Conservation (phyloP, 805 yeast genomes). For the Suhomyces vadensis region DNA sequence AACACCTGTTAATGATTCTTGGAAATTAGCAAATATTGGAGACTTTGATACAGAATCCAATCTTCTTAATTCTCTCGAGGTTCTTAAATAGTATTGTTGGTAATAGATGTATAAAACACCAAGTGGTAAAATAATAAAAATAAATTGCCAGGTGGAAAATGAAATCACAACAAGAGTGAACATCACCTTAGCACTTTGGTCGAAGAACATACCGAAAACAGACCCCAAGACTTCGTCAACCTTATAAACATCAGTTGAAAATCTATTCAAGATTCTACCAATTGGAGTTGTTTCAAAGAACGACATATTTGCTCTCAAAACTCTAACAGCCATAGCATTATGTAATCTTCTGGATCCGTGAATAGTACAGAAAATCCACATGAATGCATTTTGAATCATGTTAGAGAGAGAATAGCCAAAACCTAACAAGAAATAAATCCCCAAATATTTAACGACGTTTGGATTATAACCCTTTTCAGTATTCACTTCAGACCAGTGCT, state of each 20-base stretch:
- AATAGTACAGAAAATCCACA: constrained; percentile 82
- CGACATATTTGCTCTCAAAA: constrained; percentile 89
- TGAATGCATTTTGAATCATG: constrained; percentile 63
- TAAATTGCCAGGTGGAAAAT: constrained; percentile 83
- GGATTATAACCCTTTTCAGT: constrained; percentile 71
- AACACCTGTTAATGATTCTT: constrained; percentile 76
- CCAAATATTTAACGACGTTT: constrained; percentile 65
- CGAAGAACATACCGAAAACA: constrained; percentile 68
- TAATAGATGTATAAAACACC: constrained; percentile 63
- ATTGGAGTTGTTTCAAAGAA: constrained; percentile 95
- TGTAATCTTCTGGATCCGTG: constrained; percentile 79
- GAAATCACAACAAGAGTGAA: constrained; percentile 81
- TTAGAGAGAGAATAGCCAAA: constrained; percentile 59
- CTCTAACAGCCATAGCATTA: constrained; percentile 66
- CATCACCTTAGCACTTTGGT: constrained; percentile 58
- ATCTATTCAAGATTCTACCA: constrained; percentile 88
- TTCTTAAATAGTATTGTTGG: constrained; percentile 72
- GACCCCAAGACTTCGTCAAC: constrained; percentile 79
- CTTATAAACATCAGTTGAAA: constrained; percentile 86
- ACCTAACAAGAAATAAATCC: constrained; percentile 76
- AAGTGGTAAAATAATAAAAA: constrained; percentile 71
- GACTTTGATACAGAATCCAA: constrained; percentile 78
- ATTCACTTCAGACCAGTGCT: constrained; percentile 95
- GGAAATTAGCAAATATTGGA: constrained; percentile 82
- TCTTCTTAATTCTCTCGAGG: constrained; percentile 82